phyloP scores from a whole-genome alignment of 805 yeast species.

The baker's yeast (Saccharomyces cerevisiae) region DNA sequence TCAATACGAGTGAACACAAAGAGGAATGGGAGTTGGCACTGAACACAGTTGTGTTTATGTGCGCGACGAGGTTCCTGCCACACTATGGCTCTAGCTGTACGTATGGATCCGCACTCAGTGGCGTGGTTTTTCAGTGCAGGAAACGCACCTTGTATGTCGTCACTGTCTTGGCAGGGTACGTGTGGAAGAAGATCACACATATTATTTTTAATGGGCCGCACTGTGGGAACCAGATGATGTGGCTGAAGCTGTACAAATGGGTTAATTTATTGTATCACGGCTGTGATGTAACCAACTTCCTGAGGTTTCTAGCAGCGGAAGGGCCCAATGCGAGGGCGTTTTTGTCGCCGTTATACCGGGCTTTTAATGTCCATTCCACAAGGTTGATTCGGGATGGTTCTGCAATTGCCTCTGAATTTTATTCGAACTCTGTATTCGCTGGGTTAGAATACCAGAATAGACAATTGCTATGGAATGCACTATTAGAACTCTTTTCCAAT shows the following conservation, averaged over 20 bases:
- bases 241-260: not conserved
- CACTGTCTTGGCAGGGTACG: slow-evolving; percentile 11
- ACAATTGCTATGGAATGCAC: slow-evolving; percentile 27
- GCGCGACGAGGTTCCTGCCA: slow-evolving; percentile 7
- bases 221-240: not conserved
- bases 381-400: not conserved
- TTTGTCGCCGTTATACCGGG: slow-evolving; percentile 14
- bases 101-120: slow-evolving; percentile 11
- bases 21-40: slow-evolving; percentile 17
- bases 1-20: slow-evolving; percentile 3
- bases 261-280: not conserved
- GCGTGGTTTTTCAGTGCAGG: slow-evolving; percentile 9
- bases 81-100: slow-evolving; percentile 3
- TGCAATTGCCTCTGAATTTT: slow-evolving; percentile 4
- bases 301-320: not conserved
- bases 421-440: slow-evolving; percentile 14
- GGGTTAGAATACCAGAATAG: slow-evolving; percentile 23
- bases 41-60: slow-evolving; percentile 15
- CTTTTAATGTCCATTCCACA: slow-evolving; percentile 9
- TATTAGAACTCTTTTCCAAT: slow-evolving; percentile 20
- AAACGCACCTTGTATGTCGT: slow-evolving; percentile 11
- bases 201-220: slow-evolving; percentile 1
- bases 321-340: slow-evolving; percentile 1
- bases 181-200: slow-evolving; percentile 11
- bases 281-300: not conserved